These are phyloP conservation scores for Coniochaeta ligniaria DNA, from an alignment of 2,329 filamentous ascomycete genomes.

Conservation along the genomic window DNA sequence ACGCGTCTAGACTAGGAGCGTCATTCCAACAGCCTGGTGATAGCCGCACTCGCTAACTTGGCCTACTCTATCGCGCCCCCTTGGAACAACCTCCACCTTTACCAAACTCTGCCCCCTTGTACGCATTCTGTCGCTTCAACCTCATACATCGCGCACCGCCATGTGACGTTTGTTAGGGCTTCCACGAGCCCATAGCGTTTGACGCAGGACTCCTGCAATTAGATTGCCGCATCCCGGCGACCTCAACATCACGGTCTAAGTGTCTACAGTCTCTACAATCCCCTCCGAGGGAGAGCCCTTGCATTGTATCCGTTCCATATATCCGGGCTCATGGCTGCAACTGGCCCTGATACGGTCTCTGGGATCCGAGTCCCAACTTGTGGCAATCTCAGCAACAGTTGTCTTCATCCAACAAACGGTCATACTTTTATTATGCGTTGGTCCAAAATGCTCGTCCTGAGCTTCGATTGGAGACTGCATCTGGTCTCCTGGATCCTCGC, in stretches of 20 bases:
- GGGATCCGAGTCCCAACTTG: not conserved
- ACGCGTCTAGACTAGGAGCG: not conserved
- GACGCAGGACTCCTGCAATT: conserved; percentile 1
- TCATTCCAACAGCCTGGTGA: not conserved
- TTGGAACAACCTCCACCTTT: not conserved
- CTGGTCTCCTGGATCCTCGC: not conserved
- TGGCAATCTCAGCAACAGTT: not conserved
- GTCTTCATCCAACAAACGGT: not conserved
- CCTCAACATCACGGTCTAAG: not conserved
- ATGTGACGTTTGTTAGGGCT: not conserved
- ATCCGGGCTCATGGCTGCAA: not conserved
- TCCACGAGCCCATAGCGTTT: not conserved
- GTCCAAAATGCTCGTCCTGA: not conserved
- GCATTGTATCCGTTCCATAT: not conserved
- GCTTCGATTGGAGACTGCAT: not conserved
- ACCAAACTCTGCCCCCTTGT: not conserved
- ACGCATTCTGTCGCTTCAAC: not conserved
- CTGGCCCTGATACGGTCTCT: not conserved
- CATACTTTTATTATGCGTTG: not conserved
- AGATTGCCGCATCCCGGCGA: not conserved
- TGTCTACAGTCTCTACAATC: too few relatives aligned
- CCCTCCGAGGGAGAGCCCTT: not conserved
- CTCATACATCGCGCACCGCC: not conserved
- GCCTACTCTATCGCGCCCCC: not conserved
- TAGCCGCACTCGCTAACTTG: not conserved